Evolutionary conservation across 2,329 filamentous ascomycete genomes (phyloP).

Genomic region (Colletotrichum neosansevieriae): DNA sequence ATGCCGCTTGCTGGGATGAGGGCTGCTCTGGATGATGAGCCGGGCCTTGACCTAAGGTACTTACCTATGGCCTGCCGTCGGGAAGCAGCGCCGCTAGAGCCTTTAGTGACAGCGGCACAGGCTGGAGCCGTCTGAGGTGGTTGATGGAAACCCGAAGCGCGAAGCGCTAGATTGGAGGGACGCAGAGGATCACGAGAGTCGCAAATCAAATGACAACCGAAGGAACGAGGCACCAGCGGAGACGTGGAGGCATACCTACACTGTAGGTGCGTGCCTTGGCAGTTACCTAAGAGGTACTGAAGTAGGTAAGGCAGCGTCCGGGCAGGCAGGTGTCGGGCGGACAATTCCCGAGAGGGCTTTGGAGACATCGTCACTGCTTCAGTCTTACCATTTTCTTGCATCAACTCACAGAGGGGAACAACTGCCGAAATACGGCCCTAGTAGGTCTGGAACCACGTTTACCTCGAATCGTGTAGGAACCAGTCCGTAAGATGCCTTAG

Average conservation of each 20-base stretch:
- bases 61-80: constrained; percentile 16
- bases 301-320: no score
- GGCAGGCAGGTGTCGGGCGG: no score
- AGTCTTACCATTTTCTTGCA: no score
- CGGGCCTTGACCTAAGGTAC: constrained; percentile 7
- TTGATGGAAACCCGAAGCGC: background rate
- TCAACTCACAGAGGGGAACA: no score
- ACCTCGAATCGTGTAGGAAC: no score
- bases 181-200: constrained; percentile 12
- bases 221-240: background rate
- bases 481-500: background rate
- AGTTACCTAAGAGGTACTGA: no score
- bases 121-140: background rate
- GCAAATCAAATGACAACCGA: background rate
- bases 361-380: no score
- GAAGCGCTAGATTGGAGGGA: background rate
- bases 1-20: constrained; percentile 3
- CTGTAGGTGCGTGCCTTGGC: no score
- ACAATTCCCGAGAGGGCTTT: no score
- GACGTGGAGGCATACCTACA: no score
- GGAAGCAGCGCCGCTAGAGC: constrained; percentile 26
- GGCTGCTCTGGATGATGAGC: background rate
- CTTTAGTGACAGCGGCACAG: constrained; percentile 14
- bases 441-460: no score
- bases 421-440: no score